A percentile compares a stretch with the other conserved stretches of the same genome.
phyloP scores from a whole-genome alignment of 73 alveolate species.

The Paraurostyla sp. region DNA sequence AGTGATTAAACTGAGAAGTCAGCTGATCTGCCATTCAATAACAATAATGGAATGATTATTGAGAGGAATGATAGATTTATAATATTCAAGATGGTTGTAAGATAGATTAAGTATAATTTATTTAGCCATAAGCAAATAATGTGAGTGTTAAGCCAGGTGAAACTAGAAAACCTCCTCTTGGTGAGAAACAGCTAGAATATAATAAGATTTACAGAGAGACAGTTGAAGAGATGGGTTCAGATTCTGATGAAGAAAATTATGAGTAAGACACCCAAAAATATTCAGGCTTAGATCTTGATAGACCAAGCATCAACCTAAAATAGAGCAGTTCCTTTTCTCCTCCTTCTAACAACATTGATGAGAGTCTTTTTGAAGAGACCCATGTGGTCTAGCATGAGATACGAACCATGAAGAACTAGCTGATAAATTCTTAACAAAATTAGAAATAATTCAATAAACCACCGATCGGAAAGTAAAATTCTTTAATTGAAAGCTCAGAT shows the following conservation, averaged over 20 bases:
- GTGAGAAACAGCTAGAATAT: not conserved
- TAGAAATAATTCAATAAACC: not conserved
- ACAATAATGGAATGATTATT: not conserved
- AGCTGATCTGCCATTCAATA: not conserved
- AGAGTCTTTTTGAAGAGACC: not conserved
- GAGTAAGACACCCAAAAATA: not conserved
- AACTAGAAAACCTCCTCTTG: conserved; percentile 27
- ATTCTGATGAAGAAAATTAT: not conserved
- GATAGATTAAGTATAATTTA: not conserved
- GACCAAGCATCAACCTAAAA: no score
- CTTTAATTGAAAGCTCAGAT: not conserved
- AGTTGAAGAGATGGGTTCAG: conserved; percentile 7
- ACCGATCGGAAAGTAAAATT: not conserved
- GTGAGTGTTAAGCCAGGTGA: no score
- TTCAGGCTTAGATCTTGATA: not conserved
- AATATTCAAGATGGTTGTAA: conserved; percentile 8
- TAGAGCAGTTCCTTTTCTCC: no score
- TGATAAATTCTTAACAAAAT: not conserved
- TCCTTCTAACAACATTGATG: not conserved
- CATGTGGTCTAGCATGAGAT: not conserved
- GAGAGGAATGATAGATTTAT: conserved; percentile 5
- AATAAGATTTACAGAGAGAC: not conserved
- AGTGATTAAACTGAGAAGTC: not conserved
- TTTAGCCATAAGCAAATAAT: conserved; percentile 20
- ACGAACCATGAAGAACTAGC: not conserved